Percentiles rank a stretch among this genome's conserved stretches.
Conservation (phyloP, 78 protist genomes). For the Dictyostelium brefeldianum region DNA sequence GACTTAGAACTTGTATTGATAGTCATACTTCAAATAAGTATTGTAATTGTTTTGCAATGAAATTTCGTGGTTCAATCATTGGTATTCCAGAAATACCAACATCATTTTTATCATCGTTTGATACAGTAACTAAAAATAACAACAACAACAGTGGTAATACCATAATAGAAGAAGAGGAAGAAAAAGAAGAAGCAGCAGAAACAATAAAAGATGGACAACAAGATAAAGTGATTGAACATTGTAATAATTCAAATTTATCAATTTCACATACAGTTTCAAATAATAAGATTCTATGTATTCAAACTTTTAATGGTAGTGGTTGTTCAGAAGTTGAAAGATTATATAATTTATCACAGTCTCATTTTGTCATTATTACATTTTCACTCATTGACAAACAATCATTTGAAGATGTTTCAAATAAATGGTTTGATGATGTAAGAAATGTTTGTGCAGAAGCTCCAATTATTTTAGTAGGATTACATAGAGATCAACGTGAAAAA, state of each 20-base stretch:
- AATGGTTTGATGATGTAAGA: slow-evolving; percentile 40
- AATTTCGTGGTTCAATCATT: slow-evolving; percentile 57
- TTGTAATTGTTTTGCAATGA: slow-evolving; percentile 48
- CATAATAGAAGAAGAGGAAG: background rate
- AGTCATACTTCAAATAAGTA: slow-evolving; percentile 5
- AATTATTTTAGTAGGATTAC: slow-evolving; percentile 38
- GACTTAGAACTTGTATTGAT: slow-evolving; percentile 27
- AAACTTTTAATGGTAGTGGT: background rate
- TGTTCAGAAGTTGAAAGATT: background rate
- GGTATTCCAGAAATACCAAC: slow-evolving; percentile 15
- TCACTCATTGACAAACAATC: slow-evolving; percentile 46
- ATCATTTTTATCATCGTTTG: slow-evolving; percentile 37
- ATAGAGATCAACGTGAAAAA: slow-evolving; percentile 43
- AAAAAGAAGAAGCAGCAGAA: background rate
- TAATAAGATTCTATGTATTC: slow-evolving; percentile 41
- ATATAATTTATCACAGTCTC: slow-evolving; percentile 32
- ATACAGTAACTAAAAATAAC: slow-evolving; percentile 13
- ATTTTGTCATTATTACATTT: slow-evolving; percentile 54
- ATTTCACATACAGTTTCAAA: slow-evolving; percentile 44
- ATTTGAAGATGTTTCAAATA: slow-evolving; percentile 30
- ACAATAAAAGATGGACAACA: too few species aligned
- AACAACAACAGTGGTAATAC: background rate
- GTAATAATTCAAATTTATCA: background rate
- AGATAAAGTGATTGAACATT: background rate
- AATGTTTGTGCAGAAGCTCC: slow-evolving; percentile 58